These are phyloP conservation scores for Neoascochyta sp. DNA, from an alignment of 2,329 filamentous ascomycete species.

Conservation along the genomic window DNA sequence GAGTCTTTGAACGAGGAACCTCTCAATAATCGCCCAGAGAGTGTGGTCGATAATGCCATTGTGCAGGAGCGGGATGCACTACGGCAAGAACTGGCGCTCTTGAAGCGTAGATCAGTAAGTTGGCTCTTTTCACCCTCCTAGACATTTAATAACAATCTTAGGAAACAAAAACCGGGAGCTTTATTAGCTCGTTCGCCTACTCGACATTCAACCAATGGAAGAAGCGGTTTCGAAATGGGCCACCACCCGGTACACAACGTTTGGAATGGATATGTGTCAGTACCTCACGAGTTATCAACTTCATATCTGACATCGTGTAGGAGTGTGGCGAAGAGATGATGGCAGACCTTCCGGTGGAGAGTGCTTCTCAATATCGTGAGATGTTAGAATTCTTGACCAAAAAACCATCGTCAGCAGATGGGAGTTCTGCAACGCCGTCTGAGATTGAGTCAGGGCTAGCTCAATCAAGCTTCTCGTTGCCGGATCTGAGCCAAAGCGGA, in stretches of 20 bases:
- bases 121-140: no score
- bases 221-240: not conserved
- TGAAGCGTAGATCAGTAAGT: no score
- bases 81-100: no score
- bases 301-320: not conserved
- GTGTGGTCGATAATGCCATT: no score
- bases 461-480: not conserved
- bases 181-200: not conserved
- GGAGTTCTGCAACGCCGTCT: not conserved
- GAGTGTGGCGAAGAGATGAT: constrained; percentile 4
- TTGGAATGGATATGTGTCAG: constrained; percentile 3
- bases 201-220: not conserved
- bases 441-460: constrained; percentile 2
- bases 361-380: constrained; percentile 1
- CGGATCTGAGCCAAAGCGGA: constrained; percentile 1
- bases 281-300: not conserved
- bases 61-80: no score
- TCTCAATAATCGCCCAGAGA: no score
- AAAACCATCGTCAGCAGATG: not conserved
- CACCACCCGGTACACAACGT: constrained; percentile 1
- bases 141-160: no score
- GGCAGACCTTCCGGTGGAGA: constrained; percentile 1
- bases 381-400: constrained; percentile 4
- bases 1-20: no score
- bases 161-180: not conserved